Base-by-base conservation (phyloP, 176 grass and related monocot genomes). In the Ampelocalamus luodianensis region DNA sequence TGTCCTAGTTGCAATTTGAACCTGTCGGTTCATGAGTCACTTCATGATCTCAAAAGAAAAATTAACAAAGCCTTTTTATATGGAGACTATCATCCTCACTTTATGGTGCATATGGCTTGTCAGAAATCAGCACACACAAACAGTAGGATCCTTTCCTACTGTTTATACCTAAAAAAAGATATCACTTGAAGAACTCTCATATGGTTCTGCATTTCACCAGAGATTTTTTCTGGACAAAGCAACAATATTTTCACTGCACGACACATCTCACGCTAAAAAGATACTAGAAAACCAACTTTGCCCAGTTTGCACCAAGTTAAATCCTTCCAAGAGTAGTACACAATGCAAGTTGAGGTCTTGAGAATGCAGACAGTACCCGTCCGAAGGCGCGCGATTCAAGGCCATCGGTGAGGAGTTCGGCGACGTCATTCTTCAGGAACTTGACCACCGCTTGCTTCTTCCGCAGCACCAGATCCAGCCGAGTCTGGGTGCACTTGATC, bases 351-450 rank as follows among this genome's bases (percentile, higher is more conserved):
- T 49, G 37, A 39, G 0, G 76, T 0, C 17, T 86, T 15, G 45
- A 85, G 53, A 56, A 46, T 15, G 69, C 44, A 72, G 75, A 70
- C 40, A 39, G 69, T 90, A 98, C 97, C 93, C 97, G 77, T 88
- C 68, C 88, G 71, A 92, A 96, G 73, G 97, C 93, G 83, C 90
- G 86, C 59, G 79, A 44, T 27, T 96, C 88, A 23, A 82, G 93
- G 53, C 84, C 84, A 43, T 81, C 86, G 73, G 84, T 84, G 86
- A 99, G 66, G 81, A 99, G 92, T 77, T 96, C 93, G 45, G 92
- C 92, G 60, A 99, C 88, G 89, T 99, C 97, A 70, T 93, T 92
- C 88, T 88, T 99, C 45, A 99, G 73, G 89, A 96, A 94, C 82
- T 89, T 85, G 5, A 92, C 81, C 88, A 92, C 89, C 10, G 90